phyloP scores from a whole-genome alignment of 2,329 filamentous ascomycete genomes.

The Trichoderma simmonsii region DNA sequence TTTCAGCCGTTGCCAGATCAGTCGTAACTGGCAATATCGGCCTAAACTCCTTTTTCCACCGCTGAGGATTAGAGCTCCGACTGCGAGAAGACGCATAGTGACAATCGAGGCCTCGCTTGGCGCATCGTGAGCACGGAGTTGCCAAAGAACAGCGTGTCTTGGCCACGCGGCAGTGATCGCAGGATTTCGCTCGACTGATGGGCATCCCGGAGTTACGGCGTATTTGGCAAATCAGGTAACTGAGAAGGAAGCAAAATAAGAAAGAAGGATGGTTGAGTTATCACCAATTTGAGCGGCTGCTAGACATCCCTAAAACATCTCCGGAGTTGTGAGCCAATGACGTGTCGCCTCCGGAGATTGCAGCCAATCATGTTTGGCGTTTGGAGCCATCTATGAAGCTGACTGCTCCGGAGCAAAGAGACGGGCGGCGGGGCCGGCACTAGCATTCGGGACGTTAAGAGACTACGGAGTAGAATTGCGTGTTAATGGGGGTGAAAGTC shows the following conservation, averaged over 20 bases:
- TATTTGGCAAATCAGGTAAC: not conserved
- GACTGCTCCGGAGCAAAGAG: not conserved
- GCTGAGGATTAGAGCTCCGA: not conserved
- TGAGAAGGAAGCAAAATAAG: not conserved
- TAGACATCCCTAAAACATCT: not conserved
- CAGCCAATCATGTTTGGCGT: not conserved
- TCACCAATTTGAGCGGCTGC: not conserved
- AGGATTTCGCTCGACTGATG: not conserved
- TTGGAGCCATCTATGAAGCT: not conserved
- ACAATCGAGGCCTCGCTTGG: not conserved
- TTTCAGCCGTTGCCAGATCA: not conserved
- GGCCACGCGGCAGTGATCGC: constrained; percentile 3
- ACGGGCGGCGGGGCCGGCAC: not conserved
- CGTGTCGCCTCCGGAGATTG: not conserved
- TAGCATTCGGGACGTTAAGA: not conserved
- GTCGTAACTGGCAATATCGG: not conserved
- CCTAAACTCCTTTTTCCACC: not conserved
- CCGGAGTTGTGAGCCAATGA: constrained; percentile 7
- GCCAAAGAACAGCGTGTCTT: constrained; percentile 8
- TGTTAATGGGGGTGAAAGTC: not conserved
- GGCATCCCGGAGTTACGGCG: constrained; percentile 5
- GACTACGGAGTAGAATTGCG: not conserved
- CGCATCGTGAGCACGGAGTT: not conserved
- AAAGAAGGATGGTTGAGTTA: not conserved
- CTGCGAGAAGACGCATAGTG: not conserved